Evolutionary conservation across 768 basidiomycete genomes (phyloP), one percentile per base, ranked within the genome.

Genomic region (Grammothele lineata): DNA sequence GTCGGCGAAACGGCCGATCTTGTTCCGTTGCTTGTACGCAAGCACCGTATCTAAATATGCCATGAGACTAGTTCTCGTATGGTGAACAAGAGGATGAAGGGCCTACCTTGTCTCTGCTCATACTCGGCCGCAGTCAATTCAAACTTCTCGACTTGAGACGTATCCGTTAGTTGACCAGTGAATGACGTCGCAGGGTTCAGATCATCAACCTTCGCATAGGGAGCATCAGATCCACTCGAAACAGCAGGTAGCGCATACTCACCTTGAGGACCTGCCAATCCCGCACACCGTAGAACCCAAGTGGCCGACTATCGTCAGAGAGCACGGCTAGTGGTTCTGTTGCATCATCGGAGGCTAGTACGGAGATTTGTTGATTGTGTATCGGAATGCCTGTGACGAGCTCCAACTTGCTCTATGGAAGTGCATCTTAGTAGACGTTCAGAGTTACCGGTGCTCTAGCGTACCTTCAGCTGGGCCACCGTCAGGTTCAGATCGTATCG

Each of bases 91-190:
- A 15, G 26, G n/a, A 19, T 32, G 22, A 26, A 34, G 40, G 35
- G 58, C 65, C 33, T 53, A 92, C 94, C 93, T 68, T 78, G 71
- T 57, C 93, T 70, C 59, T 80, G 69, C 19, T 83, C 90, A 60
- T 98, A 98, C 47, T 85, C 90, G 4, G 80, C 80, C 3, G 82
- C 75, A 7, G 81, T 83, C 41, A 98, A 65, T 70, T 96, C 95
- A 55, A 92, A 98, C 63, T 97, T 96, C 22, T 96, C 84, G 1
- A 96, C 92, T 66, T 85, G 80, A 0, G 83, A 83, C 1, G 88
- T 75, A 64, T 96, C 94, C 7, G 84, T 78, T 43, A 88, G 77
- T 62, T 94, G 91, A 1, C 93, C 94, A 0, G 87, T 87, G 40
- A 88, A 75, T 27, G 85, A 82, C 1, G 65, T 67, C 2, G 84